phyloP scores from a whole-genome alignment of 2,329 filamentous ascomycete species.

The Aureobasidium sp. region DNA sequence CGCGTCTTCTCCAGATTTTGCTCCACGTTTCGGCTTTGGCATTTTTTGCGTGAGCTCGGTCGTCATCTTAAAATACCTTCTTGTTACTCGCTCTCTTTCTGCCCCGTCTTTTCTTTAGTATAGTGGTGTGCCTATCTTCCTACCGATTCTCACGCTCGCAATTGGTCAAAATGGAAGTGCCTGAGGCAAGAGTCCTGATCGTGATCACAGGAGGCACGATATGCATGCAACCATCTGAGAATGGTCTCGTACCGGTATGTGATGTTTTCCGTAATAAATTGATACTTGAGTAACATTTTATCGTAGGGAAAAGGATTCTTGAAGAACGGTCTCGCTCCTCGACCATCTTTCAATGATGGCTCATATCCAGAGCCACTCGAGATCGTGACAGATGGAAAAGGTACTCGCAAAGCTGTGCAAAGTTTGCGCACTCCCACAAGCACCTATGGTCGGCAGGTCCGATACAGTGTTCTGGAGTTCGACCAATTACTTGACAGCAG shows the following conservation, averaged over 20 bases:
- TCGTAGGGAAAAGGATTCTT: slow-evolving; percentile 58
- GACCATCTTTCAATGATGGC: slow-evolving; percentile 79
- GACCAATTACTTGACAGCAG: slow-evolving; percentile 79
- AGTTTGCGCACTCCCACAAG: slow-evolving; percentile 74
- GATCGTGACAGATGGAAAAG: slow-evolving; percentile 46
- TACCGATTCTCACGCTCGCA: neutral
- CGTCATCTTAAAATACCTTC: neutral
- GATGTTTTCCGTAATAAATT: neutral
- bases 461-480: slow-evolving; percentile 81
- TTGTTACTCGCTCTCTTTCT: neutral
- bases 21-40: slow-evolving; percentile 6
- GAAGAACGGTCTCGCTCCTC: slow-evolving; percentile 71
- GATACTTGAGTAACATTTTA: neutral
- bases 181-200: slow-evolving; percentile 76
- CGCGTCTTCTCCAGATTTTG: slow-evolving; percentile 5
- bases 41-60: neutral
- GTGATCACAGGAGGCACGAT: slow-evolving; percentile 87
- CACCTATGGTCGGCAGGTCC: slow-evolving; percentile 70
- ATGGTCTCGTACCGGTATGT: slow-evolving; percentile 69
- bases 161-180: slow-evolving; percentile 25
- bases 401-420: slow-evolving; percentile 48
- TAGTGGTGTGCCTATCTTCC: neutral
- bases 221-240: slow-evolving; percentile 77
- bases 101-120: neutral
- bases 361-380: slow-evolving; percentile 51